Evolutionary conservation across 495 filamentous ascomycete genomes (phyloP).

Genomic region (Penicillium malachiteum): DNA sequence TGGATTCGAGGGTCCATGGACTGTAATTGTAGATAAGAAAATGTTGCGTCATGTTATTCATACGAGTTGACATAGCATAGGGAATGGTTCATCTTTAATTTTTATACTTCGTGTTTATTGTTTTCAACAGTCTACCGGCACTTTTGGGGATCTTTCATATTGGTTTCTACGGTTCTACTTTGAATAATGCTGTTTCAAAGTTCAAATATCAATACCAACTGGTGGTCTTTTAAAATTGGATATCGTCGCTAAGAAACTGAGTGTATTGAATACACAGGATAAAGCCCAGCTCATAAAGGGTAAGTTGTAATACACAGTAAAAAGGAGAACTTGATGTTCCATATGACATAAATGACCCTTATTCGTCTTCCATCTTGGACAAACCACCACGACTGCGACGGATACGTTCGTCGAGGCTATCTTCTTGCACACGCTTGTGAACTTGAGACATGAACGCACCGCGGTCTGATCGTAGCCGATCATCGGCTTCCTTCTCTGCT

Average conservation of each 20-base stretch:
- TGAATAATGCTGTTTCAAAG: too few relatives aligned
- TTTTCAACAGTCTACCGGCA: not conserved
- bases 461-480: conserved; percentile 41
- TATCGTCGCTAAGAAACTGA: conserved; percentile 1
- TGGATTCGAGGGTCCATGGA: not conserved
- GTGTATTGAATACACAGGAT: not conserved
- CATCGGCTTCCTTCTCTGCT: conserved; percentile 61
- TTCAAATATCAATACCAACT: too few relatives aligned
- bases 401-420: conserved; percentile 45
- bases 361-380: conserved; percentile 31
- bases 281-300: not conserved
- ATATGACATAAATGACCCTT: not conserved
- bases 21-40: conserved; percentile 29
- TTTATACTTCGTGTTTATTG: not conserved
- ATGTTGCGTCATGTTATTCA: conserved; percentile 5
- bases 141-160: too few relatives aligned
- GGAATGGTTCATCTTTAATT: conserved; percentile 3
- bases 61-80: conserved; percentile 8
- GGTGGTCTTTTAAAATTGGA: not conserved
- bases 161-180: too few relatives aligned
- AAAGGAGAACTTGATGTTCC: not conserved
- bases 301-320: not conserved
- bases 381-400: conserved; percentile 40
- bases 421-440: conserved; percentile 40
- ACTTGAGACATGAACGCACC: conserved; percentile 42